phyloP scores from a whole-genome alignment of 2,329 filamentous ascomycete genomes.

The Ustulina deusta region DNA sequence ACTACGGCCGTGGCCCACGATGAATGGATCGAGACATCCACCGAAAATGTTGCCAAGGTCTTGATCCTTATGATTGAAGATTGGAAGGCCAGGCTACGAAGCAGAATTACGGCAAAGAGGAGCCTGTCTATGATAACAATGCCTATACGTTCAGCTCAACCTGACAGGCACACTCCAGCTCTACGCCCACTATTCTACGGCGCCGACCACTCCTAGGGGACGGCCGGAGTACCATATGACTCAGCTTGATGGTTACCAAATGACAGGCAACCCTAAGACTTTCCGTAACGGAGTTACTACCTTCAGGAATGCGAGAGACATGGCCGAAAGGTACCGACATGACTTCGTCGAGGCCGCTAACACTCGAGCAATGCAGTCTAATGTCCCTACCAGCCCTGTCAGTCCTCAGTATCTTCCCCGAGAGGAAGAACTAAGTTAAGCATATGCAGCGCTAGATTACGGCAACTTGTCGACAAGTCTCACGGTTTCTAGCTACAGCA shows the following conservation, averaged over 20 bases:
- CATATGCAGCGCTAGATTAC: too few species aligned
- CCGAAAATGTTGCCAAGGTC: constrained; percentile 17
- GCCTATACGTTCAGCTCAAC: constrained; percentile 55
- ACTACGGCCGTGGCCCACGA: constrained; percentile 10
- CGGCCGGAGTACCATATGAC: constrained; percentile 58
- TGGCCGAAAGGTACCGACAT: constrained; percentile 54
- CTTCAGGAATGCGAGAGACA: constrained; percentile 56
- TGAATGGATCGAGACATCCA: constrained; percentile 14
- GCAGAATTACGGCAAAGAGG: constrained; percentile 27
- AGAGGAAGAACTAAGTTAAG: too few species aligned
- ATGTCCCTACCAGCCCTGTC: not conserved
- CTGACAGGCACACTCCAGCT: constrained; percentile 54
- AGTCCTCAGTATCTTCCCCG: too few species aligned
- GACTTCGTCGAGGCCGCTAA: constrained; percentile 52
- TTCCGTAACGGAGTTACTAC: constrained; percentile 54
- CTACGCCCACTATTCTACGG: constrained; percentile 54
- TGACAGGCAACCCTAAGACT: constrained; percentile 48
- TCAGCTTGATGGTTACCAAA: constrained; percentile 45
- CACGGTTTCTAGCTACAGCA: constrained; percentile 5
- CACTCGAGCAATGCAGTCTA: not conserved
- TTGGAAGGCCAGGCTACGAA: constrained; percentile 16
- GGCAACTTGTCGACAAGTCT: constrained; percentile 2
- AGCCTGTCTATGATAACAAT: constrained; percentile 54
- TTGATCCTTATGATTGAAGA: constrained; percentile 14
- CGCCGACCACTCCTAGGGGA: constrained; percentile 47